A percentile compares a stretch with the other conserved stretches of the same genome.
Evolutionary conservation across 2,329 filamentous ascomycete genomes (phyloP).

Genomic region (Uncinocarpus reesii): DNA sequence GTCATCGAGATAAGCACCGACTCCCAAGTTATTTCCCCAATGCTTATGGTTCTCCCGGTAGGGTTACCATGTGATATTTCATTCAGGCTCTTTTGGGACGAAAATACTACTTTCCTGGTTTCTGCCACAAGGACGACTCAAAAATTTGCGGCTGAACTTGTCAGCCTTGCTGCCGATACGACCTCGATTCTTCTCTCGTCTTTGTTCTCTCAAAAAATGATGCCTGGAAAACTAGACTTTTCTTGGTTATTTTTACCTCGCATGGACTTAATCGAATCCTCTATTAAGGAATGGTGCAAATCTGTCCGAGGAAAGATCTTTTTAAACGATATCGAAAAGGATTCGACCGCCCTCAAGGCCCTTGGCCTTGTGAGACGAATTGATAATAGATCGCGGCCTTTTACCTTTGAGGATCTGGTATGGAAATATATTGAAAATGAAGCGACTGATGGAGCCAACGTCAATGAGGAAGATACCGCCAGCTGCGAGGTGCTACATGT

Average conservation of each 20-base stretch:
- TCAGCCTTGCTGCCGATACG: constrained; percentile 14
- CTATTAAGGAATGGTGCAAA: constrained; percentile 18
- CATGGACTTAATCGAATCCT: not conserved
- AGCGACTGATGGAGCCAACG: not conserved
- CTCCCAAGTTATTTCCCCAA: constrained; percentile 11
- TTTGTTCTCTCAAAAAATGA: constrained; percentile 18
- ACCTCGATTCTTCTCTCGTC: constrained; percentile 20
- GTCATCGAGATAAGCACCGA: constrained; percentile 18
- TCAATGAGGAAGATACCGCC: not conserved
- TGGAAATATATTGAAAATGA: constrained; percentile 13
- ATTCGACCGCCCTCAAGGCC: constrained; percentile 5
- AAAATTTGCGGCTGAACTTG: constrained; percentile 5
- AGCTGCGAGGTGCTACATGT: constrained; percentile 19
- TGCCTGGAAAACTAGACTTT: constrained; percentile 16
- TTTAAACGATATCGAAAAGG: constrained; percentile 7
- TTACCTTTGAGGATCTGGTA: constrained; percentile 17
- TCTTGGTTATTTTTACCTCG: constrained; percentile 20
- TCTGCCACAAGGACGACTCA: constrained; percentile 14
- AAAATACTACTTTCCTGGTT: constrained; percentile 18
- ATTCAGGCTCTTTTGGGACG: constrained; percentile 27
- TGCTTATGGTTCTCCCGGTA: constrained; percentile 21
- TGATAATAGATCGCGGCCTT: constrained; percentile 17
- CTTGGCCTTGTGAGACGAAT: constrained; percentile 19
- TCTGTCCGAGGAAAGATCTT: constrained; percentile 16
- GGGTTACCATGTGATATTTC: constrained; percentile 19